These are phyloP conservation scores for Cercis canadensis DNA, from an alignment of 306 rosid genomes.

Conservation along the genomic window DNA sequence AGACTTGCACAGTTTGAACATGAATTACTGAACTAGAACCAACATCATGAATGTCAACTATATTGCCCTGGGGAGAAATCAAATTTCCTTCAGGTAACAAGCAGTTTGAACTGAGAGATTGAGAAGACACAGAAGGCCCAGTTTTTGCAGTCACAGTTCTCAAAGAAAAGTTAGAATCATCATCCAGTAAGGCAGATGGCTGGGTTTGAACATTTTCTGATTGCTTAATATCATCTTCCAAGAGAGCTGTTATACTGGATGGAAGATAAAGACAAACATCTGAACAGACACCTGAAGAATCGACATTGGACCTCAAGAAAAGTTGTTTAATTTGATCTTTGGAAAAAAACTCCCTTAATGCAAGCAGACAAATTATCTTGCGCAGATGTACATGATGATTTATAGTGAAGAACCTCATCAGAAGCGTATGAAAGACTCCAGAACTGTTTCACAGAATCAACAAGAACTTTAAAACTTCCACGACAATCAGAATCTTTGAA, in stretches of 20 bases:
- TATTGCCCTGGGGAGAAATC: slow-evolving; percentile 60
- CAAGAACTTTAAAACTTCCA: slow-evolving; percentile 46
- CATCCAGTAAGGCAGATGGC: slow-evolving; percentile 47
- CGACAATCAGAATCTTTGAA: slow-evolving; percentile 38
- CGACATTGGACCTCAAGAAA: slow-evolving; percentile 34
- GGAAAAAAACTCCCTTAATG: slow-evolving; percentile 40
- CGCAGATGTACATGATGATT: slow-evolving; percentile 35
- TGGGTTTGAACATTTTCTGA: slow-evolving; percentile 39
- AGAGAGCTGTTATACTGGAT: slow-evolving; percentile 41
- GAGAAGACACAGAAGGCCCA: slow-evolving; percentile 33
- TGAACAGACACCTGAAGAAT: slow-evolving; percentile 47
- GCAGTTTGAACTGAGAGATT: slow-evolving; percentile 42
- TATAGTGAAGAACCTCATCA: slow-evolving; percentile 49
- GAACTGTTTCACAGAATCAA: slow-evolving; percentile 57
- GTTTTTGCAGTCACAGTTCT: slow-evolving; percentile 27
- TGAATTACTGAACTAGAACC: slow-evolving; percentile 46
- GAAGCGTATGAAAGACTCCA: slow-evolving; percentile 70
- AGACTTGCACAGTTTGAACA: slow-evolving; percentile 46
- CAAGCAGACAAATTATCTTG: slow-evolving; percentile 41
- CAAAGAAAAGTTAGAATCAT: slow-evolving; percentile 34
- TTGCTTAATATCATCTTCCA: slow-evolving; percentile 44
- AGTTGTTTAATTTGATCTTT: slow-evolving; percentile 44
- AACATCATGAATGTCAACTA: slow-evolving; percentile 58
- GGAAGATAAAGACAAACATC: slow-evolving; percentile 75
- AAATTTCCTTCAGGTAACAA: slow-evolving; percentile 80